Conservation (phyloP, 495 filamentous ascomycete species). For the Usnea hakonensis region DNA sequence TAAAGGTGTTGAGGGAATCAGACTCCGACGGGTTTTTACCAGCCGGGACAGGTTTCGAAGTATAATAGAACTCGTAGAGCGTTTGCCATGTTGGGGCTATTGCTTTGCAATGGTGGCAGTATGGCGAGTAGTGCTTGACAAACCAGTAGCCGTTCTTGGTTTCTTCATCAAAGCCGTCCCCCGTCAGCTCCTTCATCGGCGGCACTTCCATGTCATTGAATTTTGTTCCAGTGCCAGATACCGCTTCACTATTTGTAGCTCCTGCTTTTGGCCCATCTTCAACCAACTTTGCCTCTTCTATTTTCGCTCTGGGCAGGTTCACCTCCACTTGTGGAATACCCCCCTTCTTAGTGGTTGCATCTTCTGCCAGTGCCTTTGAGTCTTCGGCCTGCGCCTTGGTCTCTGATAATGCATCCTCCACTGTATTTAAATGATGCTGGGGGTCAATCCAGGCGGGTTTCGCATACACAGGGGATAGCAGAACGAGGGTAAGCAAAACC, state of each 20-base stretch:
- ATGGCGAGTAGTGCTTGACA: conserved; percentile 69
- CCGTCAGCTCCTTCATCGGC: conserved; percentile 56
- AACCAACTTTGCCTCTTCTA: conserved; percentile 3
- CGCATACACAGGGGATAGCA: conserved; percentile 11
- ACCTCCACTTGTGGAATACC: conserved; percentile 2
- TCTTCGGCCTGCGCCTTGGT: conserved; percentile 9
- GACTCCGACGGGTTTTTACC: conserved; percentile 38
- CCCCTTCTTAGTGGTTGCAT: neutral
- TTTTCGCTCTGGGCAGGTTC: neutral
- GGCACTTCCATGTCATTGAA: conserved; percentile 81
- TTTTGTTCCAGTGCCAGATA: conserved; percentile 38
- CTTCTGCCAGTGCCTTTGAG: conserved; percentile 10
- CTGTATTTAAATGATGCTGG: conserved; percentile 19
- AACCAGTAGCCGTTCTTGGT: conserved; percentile 63
- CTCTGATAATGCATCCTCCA: conserved; percentile 22
- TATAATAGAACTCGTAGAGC: conserved; percentile 92
- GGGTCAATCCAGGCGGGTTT: conserved; percentile 11
- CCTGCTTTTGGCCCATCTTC: conserved; percentile 23
- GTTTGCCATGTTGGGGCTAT: conserved; percentile 87
- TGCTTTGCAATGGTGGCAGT: conserved; percentile 70
- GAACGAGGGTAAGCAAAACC: conserved; percentile 5
- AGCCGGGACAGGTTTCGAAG: conserved; percentile 60
- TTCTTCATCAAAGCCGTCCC: conserved; percentile 46
- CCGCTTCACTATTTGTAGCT: conserved; percentile 25
- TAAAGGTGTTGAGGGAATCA: conserved; percentile 54